These are phyloP conservation scores for Cylindrodendrum hubeiense DNA, from an alignment of 2,329 filamentous ascomycete species.

Conservation along the genomic window DNA sequence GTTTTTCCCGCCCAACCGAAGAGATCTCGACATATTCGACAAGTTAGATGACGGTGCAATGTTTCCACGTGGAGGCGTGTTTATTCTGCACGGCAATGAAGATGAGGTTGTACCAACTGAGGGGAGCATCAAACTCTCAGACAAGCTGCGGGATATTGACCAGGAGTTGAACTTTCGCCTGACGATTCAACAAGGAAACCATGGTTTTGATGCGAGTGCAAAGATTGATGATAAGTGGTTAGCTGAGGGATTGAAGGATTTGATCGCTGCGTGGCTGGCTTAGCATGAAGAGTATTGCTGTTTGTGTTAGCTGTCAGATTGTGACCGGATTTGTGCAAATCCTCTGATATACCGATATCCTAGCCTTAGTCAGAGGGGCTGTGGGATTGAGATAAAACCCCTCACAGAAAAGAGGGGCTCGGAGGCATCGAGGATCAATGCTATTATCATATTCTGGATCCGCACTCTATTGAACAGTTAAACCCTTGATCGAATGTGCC, in stretches of 20 bases:
- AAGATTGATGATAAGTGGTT: constrained; percentile 12
- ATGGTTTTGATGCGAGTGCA: constrained; percentile 8
- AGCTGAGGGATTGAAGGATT: background rate
- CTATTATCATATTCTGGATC: too few species aligned
- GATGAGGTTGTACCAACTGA: constrained; percentile 6
- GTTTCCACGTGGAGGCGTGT: constrained; percentile 12
- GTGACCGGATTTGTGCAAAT: too few species aligned
- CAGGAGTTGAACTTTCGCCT: background rate
- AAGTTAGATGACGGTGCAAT: constrained; percentile 4
- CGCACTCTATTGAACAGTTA: too few species aligned
- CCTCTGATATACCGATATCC: too few species aligned
- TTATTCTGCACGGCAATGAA: constrained; percentile 13
- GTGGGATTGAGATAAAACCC: too few species aligned
- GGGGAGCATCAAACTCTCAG: background rate
- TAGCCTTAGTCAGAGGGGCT: too few species aligned
- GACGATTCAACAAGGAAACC: background rate
- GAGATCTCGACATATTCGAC: constrained; percentile 8
- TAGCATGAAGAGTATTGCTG: too few species aligned
- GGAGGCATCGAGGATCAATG: too few species aligned
- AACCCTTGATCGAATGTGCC: too few species aligned
- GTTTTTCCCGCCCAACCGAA: background rate
- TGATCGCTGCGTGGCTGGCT: too few species aligned
- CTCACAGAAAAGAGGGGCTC: too few species aligned
- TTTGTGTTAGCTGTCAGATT: too few species aligned
- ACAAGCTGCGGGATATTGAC: background rate